phyloP scores from a whole-genome alignment of 2,329 filamentous ascomycete genomes.

The Penicillium sclerotigenum region DNA sequence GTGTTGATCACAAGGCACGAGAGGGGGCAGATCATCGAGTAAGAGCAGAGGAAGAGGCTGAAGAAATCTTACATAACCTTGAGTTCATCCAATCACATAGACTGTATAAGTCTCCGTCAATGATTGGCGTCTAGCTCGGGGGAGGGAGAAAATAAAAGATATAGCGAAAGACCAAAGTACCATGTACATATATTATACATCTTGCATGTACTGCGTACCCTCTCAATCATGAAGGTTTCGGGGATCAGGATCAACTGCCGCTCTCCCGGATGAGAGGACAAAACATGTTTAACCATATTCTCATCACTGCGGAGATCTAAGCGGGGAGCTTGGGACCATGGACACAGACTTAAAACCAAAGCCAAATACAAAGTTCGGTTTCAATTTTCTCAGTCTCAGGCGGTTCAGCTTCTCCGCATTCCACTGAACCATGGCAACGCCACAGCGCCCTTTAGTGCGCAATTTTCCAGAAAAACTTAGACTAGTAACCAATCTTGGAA shows the following conservation, averaged over 20 bases:
- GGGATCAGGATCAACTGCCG: conserved; percentile 1
- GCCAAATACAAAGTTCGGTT: neutral
- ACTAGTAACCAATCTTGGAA: neutral
- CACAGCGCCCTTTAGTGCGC: neutral
- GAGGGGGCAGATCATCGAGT: neutral
- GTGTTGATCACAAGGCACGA: conserved; percentile 2
- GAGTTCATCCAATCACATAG: neutral
- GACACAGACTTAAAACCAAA: neutral
- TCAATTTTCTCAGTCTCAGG: neutral
- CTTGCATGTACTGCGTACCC: neutral
- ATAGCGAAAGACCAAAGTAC: neutral
- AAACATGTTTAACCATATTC: neutral
- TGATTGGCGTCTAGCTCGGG: neutral
- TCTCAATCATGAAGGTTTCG: neutral
- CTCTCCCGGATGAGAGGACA: conserved; percentile 1
- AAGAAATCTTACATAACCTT: conserved; percentile 1
- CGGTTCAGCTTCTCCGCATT: conserved; percentile 4
- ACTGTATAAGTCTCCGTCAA: neutral
- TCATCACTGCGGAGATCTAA: conserved; percentile 1
- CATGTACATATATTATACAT: neutral
- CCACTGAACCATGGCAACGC: neutral
- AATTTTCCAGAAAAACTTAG: conserved; percentile 1
- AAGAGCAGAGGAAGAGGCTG: conserved; percentile 8
- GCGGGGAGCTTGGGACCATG: neutral
- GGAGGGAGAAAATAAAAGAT: neutral